These are phyloP conservation scores for Ailanthus altissimus DNA, from an alignment of 345 rosid genomes.

Conservation along the genomic window DNA sequence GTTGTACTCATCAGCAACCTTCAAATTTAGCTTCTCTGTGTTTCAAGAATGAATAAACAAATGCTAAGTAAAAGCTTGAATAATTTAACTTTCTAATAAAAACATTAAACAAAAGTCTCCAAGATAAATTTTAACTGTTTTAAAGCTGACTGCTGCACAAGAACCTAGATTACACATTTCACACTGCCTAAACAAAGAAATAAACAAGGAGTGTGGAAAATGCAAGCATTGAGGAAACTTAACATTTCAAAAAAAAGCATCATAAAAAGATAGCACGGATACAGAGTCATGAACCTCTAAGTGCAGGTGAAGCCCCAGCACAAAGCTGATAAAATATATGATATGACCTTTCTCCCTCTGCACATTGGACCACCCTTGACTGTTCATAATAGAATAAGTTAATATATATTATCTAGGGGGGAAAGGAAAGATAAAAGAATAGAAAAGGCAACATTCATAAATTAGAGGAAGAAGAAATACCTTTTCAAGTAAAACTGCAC, in stretches of 20 bases:
- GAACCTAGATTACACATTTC: neutral
- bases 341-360: slow-evolving; percentile 95
- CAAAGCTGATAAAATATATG: slow-evolving; percentile 99
- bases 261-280: slow-evolving; percentile 4
- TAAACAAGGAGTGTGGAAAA: neutral
- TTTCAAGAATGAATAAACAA: slow-evolving; percentile 20
- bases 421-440: slow-evolving; percentile 10
- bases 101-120: slow-evolving; percentile 6
- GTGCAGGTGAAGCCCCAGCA: slow-evolving; percentile 78
- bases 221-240: neutral
- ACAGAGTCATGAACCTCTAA: slow-evolving; percentile 50
- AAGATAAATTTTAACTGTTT: neutral
- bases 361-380: slow-evolving; percentile 99
- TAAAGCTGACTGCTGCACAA: neutral
- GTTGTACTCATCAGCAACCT: slow-evolving; percentile 68
- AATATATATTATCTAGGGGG: slow-evolving; percentile 8
- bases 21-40: slow-evolving; percentile 84
- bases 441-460: slow-evolving; percentile 22
- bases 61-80: slow-evolving; percentile 5
- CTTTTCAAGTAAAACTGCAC: slow-evolving; percentile 96
- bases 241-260: neutral
- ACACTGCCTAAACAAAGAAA: neutral
- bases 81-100: neutral
- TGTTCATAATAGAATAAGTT: slow-evolving; percentile 48
- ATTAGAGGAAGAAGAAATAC: slow-evolving; percentile 40